Conservation (phyloP, 2,329 filamentous ascomycete genomes). For the Verticillium tricorpus region DNA sequence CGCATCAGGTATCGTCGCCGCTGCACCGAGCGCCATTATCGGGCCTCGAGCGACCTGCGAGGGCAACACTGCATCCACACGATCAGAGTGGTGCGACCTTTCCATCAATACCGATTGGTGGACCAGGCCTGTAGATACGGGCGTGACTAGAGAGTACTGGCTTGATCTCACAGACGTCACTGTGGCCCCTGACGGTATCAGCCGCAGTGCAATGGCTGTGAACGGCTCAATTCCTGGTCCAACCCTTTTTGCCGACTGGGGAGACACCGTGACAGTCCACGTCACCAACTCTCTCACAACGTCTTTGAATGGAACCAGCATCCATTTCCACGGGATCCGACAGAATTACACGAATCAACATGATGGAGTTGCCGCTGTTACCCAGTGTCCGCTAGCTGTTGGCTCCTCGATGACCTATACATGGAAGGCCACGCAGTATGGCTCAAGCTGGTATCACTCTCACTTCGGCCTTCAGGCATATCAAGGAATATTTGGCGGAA, state of each 20-base stretch:
- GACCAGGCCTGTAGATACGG: conserved; percentile 36
- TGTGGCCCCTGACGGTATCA: conserved; percentile 40
- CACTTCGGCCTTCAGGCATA: conserved; percentile 46
- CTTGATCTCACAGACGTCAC: conserved; percentile 34
- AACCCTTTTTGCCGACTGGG: conserved; percentile 49
- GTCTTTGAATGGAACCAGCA: conserved; percentile 52
- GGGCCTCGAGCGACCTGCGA: conserved; percentile 10
- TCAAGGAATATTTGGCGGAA: conserved; percentile 55
- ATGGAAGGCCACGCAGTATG: conserved; percentile 51
- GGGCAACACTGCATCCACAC: conserved; percentile 26
- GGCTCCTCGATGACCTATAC: conserved; percentile 51
- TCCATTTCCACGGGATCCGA: conserved; percentile 61
- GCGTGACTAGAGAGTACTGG: conserved; percentile 46
- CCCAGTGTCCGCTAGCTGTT: conserved; percentile 46
- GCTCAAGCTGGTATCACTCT: conserved; percentile 57
- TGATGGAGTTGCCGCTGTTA: conserved; percentile 51
- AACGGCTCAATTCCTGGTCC: conserved; percentile 59
- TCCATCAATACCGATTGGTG: conserved; percentile 43
- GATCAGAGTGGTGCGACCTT: conserved; percentile 41
- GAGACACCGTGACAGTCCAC: conserved; percentile 42
- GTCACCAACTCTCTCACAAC: conserved; percentile 44
- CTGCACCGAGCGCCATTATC: neutral
- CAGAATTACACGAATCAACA: conserved; percentile 49
- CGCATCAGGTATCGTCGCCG: neutral
- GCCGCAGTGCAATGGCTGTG: conserved; percentile 36